Base-by-base conservation (phyloP, 805 yeast genomes). In the Zygotorulaspora chibaensis region DNA sequence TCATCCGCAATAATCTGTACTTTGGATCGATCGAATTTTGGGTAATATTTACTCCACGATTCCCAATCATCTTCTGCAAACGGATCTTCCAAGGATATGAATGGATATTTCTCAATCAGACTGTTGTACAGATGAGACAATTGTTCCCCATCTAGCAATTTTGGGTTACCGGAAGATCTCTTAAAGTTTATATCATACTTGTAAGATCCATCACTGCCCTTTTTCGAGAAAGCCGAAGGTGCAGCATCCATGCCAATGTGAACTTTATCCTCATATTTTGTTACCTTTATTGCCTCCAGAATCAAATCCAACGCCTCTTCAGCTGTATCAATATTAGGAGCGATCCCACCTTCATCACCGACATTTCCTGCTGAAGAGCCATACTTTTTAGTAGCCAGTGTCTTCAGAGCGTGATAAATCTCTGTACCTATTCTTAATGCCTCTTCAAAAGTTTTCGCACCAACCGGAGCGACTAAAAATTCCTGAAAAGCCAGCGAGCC, bases 271-370 rank as follows among this genome's bases (percentile, higher is more conserved):
- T 79, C 80, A 82, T 88, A 86, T 63, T 96, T 96, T 54, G 96
- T 93, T 55, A 69, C 65, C 63, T 79, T 84, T 65, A 89, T 88
- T 62, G 96, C 86, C 53, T 69, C 80, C 58, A 78, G 74, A 69
- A 88, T 85, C 69, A 88, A 80, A 74, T 88, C 95, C 55, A 88
- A 76, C 56, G 96, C 96, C 80, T 88, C 96, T 72, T 78, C 83
- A 66, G 96, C 88, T 60, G 95, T 77, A 51, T 81, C 75, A 55
- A 89, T 79, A 70, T 86, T 85, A 69, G 96, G 96, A 58, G 96
- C 96, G 74, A 88, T 95, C 78, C 96, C 96, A 81, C 96, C 96
- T 79, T 88, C 96, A 72, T 88, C 96, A 79, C 96, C 96, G 65
- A 88, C 96, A 75, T 88, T 88, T 72, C 95, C 96, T 58, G 96